Evolutionary conservation across 2,329 filamentous ascomycete genomes (phyloP), one percentile per base, ranked within the genome.

Genomic region (Sporothrix variecibatus): DNA sequence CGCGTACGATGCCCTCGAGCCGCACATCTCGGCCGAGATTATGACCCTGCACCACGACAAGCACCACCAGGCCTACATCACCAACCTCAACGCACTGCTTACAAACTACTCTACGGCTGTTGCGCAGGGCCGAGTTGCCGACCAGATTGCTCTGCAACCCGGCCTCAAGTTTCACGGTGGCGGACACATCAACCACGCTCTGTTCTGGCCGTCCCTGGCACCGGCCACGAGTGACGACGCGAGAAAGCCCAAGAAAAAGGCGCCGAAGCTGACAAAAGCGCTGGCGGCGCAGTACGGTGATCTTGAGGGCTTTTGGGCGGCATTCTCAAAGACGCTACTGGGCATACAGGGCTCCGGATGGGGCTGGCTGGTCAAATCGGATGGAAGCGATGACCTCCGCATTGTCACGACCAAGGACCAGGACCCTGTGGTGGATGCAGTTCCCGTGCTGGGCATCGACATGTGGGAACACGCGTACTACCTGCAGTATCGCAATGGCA

Each of bases 391-490:
- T 87, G 90, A 84, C 85, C 82, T 97, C 77, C 87, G 90, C 73
- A 93, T 97, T 77, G 86, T 92, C 3, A 94, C 92, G 0, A 94
- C 92, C 7, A 93, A 94, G 80, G 94, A 97, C 80, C 94, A 97
- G 84, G 94, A 97, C 79, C 91, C 92, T 0, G 87, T 94, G 6
- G 87, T 91, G 9, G 79, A 85, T 20, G 88, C 90, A 76, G 87
- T 89, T 28, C 91, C 92, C 4, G 83, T 97, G 17, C 86, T 94
- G 58, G 94, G 93, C 0, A 86, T 97, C 1, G 94, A 97, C 81
- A 95, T 97, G 89, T 97, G 94, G 94, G 94, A 97, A 84, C 94
- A 97, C 84, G 94, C 94, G 0, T 97, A 97, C 81, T 97, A 97
- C 80, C 84, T 97, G 23, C 93, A 93, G 88, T 95, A 94, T 78